Evolutionary conservation across 1,139 yeast genomes (phyloP).

Genomic region (Debaryomycetaceae sp.): DNA sequence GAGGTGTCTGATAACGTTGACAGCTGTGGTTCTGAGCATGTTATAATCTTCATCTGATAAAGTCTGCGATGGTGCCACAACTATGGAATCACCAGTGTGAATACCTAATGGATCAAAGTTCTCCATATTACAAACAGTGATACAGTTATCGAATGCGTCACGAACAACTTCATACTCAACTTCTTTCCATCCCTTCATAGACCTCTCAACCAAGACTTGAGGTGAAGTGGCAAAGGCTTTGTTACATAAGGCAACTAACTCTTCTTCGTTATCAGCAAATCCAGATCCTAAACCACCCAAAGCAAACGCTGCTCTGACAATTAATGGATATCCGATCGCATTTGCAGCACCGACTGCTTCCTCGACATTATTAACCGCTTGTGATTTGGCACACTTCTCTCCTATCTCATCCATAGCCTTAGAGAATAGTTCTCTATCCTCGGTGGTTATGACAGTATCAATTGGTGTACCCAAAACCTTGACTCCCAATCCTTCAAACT

Average conservation of each 20-base stretch:
- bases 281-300: slow-evolving; percentile 98
- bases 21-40: slow-evolving; percentile 97
- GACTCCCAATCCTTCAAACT: slow-evolving; percentile 87
- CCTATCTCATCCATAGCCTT: slow-evolving; percentile 91
- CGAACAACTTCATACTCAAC: slow-evolving; percentile 98
- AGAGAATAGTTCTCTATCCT: slow-evolving; percentile 95
- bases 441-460: slow-evolving; percentile 93
- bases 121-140: slow-evolving; percentile 99
- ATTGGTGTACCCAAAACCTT: slow-evolving; percentile 95
- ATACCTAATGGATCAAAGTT: slow-evolving; percentile 98
- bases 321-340: slow-evolving; percentile 90
- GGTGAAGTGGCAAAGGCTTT: slow-evolving; percentile 96
- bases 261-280: slow-evolving; percentile 86
- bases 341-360: slow-evolving; percentile 86
- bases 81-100: slow-evolving; percentile 98
- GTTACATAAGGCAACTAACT: slow-evolving; percentile 78
- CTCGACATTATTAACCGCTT: slow-evolving; percentile 71
- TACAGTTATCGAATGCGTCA: slow-evolving; percentile 96
- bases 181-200: slow-evolving; percentile 99
- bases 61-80: slow-evolving; percentile 98
- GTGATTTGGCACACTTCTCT: slow-evolving; percentile 92
- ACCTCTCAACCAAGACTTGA: slow-evolving; percentile 90
- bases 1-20: slow-evolving; percentile 92
- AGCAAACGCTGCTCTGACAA: slow-evolving; percentile 96
- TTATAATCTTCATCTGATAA: slow-evolving; percentile 95